phyloP scores from a whole-genome alignment of 2,329 filamentous ascomycete species.

The Periconia sp. region DNA sequence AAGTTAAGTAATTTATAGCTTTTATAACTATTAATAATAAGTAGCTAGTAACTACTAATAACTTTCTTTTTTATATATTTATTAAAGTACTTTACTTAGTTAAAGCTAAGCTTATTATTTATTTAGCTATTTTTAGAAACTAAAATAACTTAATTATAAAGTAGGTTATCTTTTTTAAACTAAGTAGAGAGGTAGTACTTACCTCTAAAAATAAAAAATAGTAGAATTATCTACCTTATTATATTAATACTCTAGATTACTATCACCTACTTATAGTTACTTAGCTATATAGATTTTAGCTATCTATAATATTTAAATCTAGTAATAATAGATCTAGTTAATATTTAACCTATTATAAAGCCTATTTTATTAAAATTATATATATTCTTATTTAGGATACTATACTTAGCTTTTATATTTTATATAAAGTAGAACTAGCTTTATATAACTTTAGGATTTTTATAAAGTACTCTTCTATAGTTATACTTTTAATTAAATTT shows the following conservation, averaged over 20 bases:
- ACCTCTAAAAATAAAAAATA: no score
- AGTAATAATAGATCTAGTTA: background rate
- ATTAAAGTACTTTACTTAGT: constrained; percentile 8
- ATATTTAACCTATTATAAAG: background rate
- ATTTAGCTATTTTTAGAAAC: constrained; percentile 10
- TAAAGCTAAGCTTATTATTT: constrained; percentile 1
- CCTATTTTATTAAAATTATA: background rate
- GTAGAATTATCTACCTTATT: constrained; percentile 4
- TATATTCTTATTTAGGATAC: background rate
- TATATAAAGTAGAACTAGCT: background rate
- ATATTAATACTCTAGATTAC: constrained; percentile 6
- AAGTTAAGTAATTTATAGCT: constrained; percentile 5
- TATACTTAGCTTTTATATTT: background rate
- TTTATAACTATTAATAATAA: constrained; percentile 7
- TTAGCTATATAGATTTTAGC: background rate
- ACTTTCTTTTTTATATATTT: constrained; percentile 1
- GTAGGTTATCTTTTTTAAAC: constrained; percentile 6
- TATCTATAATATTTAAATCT: background rate
- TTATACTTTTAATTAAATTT: constrained; percentile 1
- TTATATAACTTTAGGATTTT: background rate
- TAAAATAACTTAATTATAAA: constrained; percentile 6
- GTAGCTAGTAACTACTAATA: background rate
- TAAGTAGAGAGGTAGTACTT: constrained; percentile 4
- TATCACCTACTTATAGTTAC: constrained; percentile 4
- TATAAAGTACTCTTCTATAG: background rate